Base-by-base conservation (phyloP, 169 alveolate species). In the Hammondia hammondi region DNA sequence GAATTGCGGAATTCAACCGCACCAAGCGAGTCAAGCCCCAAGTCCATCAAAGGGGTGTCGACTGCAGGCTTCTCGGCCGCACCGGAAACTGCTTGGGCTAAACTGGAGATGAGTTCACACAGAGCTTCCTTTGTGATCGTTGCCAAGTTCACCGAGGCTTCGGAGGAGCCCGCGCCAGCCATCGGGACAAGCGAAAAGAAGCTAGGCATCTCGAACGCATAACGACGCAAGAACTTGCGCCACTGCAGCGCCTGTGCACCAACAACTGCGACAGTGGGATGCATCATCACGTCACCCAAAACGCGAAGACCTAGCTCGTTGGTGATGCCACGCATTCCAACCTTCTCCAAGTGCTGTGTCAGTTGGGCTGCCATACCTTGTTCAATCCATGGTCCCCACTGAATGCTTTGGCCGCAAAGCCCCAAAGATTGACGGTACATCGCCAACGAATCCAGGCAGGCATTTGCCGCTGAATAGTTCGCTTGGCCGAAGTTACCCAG, bases 1-100 rank as follows among this genome's bases (percentile, higher is more conserved):
- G 97, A 94, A 94, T 97, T 96, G 46, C 98, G 96, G 95, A 97
- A 95, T 94, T 97, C 98, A 45, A 97, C 97, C 0, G 98, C 98
- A 37, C 98, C 96, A 43, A 97, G 91, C 85, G 98, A 97, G 77
- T 97, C 98, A 37, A 97, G 95, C n/a, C 98, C 98, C 10, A 96
- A 81, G 73, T 96, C 98, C 93, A 90, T 96, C 73, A 97, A 85
- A 3, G 98, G 96, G n/a, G 95, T 61, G 21, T 91, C 93, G 35
- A 91, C 71, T 37, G 71, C 61, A 52, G 96, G 96, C 56, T 77
- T 90, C 71, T 90, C 94, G 3, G 94, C 35, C 10, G 95, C 88
- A 19, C 96, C 96, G 71, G 95, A 85, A 10, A 92, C 96, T 4
- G 94, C 81, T 84, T 92, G 95, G 43, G 96, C 95, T 32, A 95